phyloP scores from a whole-genome alignment of 495 filamentous ascomycete genomes.

The Xylaria venustula region DNA sequence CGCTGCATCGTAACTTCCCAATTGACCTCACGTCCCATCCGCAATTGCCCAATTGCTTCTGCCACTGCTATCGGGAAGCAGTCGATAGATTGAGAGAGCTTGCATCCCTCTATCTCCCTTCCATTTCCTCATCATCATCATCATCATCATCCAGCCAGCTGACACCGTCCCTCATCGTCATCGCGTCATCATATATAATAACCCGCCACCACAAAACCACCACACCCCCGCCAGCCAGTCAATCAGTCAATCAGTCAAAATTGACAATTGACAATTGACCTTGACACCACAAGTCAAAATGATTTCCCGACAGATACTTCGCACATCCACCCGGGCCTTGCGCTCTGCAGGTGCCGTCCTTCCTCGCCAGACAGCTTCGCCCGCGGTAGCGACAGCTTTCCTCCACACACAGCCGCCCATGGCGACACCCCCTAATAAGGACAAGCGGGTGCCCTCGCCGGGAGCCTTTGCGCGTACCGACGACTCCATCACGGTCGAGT shows the following conservation, averaged over 20 bases:
- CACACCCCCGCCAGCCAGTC: too few relatives aligned
- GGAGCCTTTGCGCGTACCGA: conserved; percentile 75
- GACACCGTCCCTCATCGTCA: not conserved
- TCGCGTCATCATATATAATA: not conserved
- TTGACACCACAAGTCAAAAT: conserved; percentile 3
- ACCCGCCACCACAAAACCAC: too few relatives aligned
- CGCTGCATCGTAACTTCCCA: too few relatives aligned
- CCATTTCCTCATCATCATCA: not conserved
- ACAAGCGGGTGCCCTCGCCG: conserved; percentile 25
- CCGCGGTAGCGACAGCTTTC: conserved; percentile 15
- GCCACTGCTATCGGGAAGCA: too few relatives aligned
- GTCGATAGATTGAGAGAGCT: too few relatives aligned
- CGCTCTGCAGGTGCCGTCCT: conserved; percentile 13
- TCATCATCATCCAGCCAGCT: too few relatives aligned
- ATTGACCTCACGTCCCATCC: not conserved
- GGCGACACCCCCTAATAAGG: conserved; percentile 25
- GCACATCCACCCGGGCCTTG: conserved; percentile 17
- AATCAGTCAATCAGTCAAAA: too few relatives aligned
- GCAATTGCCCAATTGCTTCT: too few relatives aligned
- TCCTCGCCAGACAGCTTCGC: not conserved
- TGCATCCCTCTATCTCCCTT: not conserved
- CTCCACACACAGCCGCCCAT: conserved; percentile 29
- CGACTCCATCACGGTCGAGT: conserved; percentile 68
- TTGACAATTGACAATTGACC: conserved; percentile 1
- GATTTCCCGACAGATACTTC: conserved; percentile 10